Base-by-base conservation (phyloP, 2,329 filamentous ascomycete genomes). In the Sporothrix schenckii region DNA sequence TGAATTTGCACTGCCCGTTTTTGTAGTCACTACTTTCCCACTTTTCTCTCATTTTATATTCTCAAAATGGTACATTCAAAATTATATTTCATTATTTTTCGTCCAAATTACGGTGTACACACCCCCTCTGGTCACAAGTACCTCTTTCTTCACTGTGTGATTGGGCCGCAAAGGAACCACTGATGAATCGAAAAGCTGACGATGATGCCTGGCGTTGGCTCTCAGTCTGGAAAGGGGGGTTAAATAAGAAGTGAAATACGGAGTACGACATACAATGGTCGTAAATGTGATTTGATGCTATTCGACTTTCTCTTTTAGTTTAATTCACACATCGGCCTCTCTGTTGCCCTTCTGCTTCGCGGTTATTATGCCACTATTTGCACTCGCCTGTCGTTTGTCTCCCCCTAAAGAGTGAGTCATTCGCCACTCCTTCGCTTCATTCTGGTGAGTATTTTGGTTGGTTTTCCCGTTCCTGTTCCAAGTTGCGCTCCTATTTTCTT, bases 401-500 rank as follows among this genome's bases (percentile, higher is more conserved):
- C 21, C 5, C 14, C 27, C 14, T 3, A 10, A n/a, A 49, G 3
- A 34, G 19, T 68, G 66, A 68, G 66, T 68, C 66, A 68, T 53
- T 68, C 41, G 66, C 66, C 53, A 68, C 53, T 49, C 66, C 41
- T 68, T 53, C 66, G 24, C 39, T 68, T 68, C 41, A 49, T 49
- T 34, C 13, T 44, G 4, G 19, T 21, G 16, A 41, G 14, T 41
- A 10, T 39, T 52, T 52, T 13, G 4, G 14, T 47, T n/a, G 4
- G 27, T 19, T 21, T 19, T 21, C 30, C 13, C 19, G 10, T 19
- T 30, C n/a, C 24, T 44, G 50, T 7, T 14, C 56, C 34, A 49
- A 9, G 30, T 14, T 44, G 11, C 13, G 9, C 39, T 61, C 34
- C 4, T 44, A 13, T n/a, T 14, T 2, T 44, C 34, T 9, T 9